Conservation (phyloP, 306 rosid species). For the Vigna hirtella region DNA sequence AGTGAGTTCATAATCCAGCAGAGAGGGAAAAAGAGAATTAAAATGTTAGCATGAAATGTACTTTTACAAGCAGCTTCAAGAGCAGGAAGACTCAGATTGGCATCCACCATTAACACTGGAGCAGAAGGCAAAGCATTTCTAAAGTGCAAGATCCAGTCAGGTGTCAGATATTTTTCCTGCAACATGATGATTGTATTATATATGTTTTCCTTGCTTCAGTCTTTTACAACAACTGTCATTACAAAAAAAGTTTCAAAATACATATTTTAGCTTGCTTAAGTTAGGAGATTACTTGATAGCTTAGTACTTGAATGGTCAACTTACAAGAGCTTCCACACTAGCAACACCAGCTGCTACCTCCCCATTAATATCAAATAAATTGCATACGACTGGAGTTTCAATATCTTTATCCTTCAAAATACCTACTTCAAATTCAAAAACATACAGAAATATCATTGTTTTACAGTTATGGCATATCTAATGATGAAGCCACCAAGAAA, state of each 20-base stretch:
- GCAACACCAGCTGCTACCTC: conserved; percentile 88
- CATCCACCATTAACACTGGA: conserved; percentile 84
- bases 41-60: conserved; percentile 45
- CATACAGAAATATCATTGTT: conserved; percentile 5
- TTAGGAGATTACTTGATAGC: conserved; percentile 41
- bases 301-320: conserved; percentile 46
- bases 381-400: conserved; percentile 84
- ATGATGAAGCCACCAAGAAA: conserved; percentile 10
- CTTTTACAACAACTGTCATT: conserved; percentile 12
- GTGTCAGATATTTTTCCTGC: conserved; percentile 81
- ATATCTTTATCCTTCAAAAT: conserved; percentile 69
- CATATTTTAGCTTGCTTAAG: conserved; percentile 37
- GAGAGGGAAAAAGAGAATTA: conserved; percentile 27
- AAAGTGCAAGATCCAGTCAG: conserved; percentile 79
- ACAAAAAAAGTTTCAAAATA: conserved; percentile 24
- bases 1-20: conserved; percentile 36
- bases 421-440: conserved; percentile 61
- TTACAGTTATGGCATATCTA: conserved; percentile 3
- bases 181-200: conserved; percentile 30
- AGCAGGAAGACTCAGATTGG: conserved; percentile 72
- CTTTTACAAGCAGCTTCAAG: conserved; percentile 77
- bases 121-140: conserved; percentile 59
- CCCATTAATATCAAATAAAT: conserved; percentile 72
- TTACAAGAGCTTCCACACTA: conserved; percentile 83
- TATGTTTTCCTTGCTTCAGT: conserved; percentile 6